Base-by-base conservation (phyloP, 345 rosid species). In the Eucalyptus pauciflora region DNA sequence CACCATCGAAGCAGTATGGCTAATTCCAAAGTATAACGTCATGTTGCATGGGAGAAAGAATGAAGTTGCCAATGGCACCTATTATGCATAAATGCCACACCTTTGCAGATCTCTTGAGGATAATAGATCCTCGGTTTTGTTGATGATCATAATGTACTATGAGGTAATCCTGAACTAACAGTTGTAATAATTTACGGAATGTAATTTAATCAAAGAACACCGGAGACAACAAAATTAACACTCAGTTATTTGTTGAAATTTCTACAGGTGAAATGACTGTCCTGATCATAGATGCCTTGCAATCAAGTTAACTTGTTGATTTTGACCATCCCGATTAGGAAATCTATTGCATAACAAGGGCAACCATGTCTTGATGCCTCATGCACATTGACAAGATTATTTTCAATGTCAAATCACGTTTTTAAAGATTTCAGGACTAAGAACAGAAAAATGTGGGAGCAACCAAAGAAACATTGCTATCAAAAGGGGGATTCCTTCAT, bases 131-230 rank as follows among this genome's bases (percentile, higher is more conserved):
- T 67, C 43, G 2, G 24, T 31, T 67, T 1, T 67, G 79, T 31
- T 16, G 43, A 31, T 31, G 43, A 67, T 67, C 11, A 67, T 2
- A 33, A 2, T 31, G 22, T 31, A 43, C 43, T 16, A 4, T 27
- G 20, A 67, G 79, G 4, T 67, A 67, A 67, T 67, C 43, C 43
- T 15, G 24, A 67, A 67, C 79, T 31, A 2, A 31, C 79, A 31
- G 0, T 67, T 22, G 14, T 67, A 67, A 31, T 18, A 60, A 1
- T 64, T 64, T 0, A 50, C 0, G 3, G 18, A 16, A 50, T 15
- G 54, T 50, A 50, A 50, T 50, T 16, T 50, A 6, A 50, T 5
- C 6, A 43, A 43, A 43, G 45, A 43, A 43, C 45, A 2, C 64
- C 0, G 1, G 64, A 58, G 64, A 58, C 0, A 58, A 58, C n/a